Evolutionary conservation across 2,329 filamentous ascomycete species (phyloP).

Genomic region (Phialocephala subalpina): DNA sequence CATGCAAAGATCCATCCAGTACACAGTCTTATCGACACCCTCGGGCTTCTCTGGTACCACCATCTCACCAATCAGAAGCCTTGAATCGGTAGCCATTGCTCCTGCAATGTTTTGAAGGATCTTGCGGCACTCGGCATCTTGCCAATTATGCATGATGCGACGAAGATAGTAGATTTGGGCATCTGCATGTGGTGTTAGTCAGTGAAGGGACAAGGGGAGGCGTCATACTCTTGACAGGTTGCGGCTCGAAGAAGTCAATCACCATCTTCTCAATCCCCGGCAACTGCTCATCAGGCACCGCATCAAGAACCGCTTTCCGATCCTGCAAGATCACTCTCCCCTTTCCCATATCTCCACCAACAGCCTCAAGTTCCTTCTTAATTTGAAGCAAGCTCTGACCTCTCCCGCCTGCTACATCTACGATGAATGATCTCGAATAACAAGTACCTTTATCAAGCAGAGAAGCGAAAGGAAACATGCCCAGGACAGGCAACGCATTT

Average conservation of each 20-base stretch:
- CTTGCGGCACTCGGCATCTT: slow-evolving; percentile 25
- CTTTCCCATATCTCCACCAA: background rate
- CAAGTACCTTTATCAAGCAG: slow-evolving; percentile 20
- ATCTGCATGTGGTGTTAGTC: slow-evolving; percentile 22
- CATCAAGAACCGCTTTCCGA: slow-evolving; percentile 27
- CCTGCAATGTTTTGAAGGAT: slow-evolving; percentile 37
- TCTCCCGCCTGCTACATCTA: slow-evolving; percentile 25
- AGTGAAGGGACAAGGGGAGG: background rate
- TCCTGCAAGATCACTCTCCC: slow-evolving; percentile 28
- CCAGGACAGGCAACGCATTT: slow-evolving; percentile 25
- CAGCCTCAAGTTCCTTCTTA: slow-evolving; percentile 17
- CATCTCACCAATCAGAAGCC: slow-evolving; percentile 45
- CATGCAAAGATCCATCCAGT: slow-evolving; percentile 47
- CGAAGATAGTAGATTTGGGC: slow-evolving; percentile 40
- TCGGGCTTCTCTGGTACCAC: slow-evolving; percentile 40
- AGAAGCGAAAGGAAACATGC: slow-evolving; percentile 29
- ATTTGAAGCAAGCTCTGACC: slow-evolving; percentile 22
- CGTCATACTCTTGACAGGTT: slow-evolving; percentile 18
- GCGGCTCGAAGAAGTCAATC: slow-evolving; percentile 26
- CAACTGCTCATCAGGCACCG: slow-evolving; percentile 23
- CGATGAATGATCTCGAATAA: slow-evolving; percentile 19
- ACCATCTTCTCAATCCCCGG: slow-evolving; percentile 24
- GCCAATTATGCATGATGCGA: slow-evolving; percentile 38
- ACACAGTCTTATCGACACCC: slow-evolving; percentile 42
- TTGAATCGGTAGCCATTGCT: slow-evolving; percentile 34